A percentile compares a stretch with the other conserved stretches of the same genome.
Conservation (phyloP, 2,329 filamentous ascomycete species). For the Aspergillus fructus region DNA sequence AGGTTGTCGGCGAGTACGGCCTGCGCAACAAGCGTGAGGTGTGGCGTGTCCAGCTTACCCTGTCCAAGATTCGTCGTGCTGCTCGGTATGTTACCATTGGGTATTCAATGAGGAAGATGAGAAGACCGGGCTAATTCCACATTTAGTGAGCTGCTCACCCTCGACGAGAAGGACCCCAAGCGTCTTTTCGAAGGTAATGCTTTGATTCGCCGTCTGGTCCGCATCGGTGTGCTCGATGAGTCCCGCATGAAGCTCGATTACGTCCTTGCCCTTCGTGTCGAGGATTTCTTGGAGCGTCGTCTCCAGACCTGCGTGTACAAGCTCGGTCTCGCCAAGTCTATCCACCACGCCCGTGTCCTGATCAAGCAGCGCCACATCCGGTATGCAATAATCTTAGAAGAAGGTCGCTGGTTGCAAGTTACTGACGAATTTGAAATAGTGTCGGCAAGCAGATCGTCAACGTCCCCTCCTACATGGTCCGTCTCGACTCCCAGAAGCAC, state of each 20-base stretch:
- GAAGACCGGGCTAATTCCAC: constrained; percentile 6
- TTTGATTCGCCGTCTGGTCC: constrained; percentile 99
- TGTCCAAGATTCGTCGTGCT: constrained; percentile 99
- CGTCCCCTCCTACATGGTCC: constrained; percentile 98
- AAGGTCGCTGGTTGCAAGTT: neutral
- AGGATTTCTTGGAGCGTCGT: constrained; percentile 99
- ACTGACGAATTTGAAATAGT: constrained; percentile 42
- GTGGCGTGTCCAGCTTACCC: constrained; percentile 98
- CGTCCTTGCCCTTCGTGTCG: constrained; percentile 97
- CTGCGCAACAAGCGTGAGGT: constrained; percentile 99
- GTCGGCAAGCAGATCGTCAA: constrained; percentile 99
- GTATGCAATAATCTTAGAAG: neutral
- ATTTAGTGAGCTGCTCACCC: constrained; percentile 93
- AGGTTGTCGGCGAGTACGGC: constrained; percentile 99
- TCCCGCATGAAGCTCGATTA: constrained; percentile 99
- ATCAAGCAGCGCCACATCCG: constrained; percentile 99
- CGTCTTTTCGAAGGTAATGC: constrained; percentile 99
- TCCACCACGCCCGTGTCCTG: constrained; percentile 99
- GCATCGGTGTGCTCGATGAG: constrained; percentile 99
- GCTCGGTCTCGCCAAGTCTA: constrained; percentile 99
- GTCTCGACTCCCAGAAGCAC: constrained; percentile 99
- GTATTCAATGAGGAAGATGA: neutral
- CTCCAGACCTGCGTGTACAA: constrained; percentile 99
- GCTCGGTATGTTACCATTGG: constrained; percentile 73
- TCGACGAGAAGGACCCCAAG: constrained; percentile 99